Base-by-base conservation (phyloP, 2,329 filamentous ascomycete species). In the Penicillium sp. region DNA sequence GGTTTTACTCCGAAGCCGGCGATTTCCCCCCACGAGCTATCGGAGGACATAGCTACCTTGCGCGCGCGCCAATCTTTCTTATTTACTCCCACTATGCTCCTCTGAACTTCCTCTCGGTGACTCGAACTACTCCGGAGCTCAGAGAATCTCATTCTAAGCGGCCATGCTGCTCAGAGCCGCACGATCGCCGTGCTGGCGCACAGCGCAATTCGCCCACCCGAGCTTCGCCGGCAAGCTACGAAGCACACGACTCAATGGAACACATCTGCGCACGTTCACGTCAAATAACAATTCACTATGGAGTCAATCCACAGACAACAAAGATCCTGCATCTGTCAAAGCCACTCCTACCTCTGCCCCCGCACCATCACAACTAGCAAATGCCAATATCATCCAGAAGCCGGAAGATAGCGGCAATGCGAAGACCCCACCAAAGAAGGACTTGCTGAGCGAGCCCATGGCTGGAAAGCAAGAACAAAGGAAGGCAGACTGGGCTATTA, bases 401-500 rank as follows among this genome's bases (percentile, higher is more conserved):
- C 48, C 68, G 29, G 63, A 68, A 53, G 60, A 58, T 50, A 55
- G 39, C 47, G 55, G 55, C 43, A 62, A 67, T 59, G 66, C 65
- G 31, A 68, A 70, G 47, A 49, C 67, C n/a, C 59, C 67, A 45
- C 71, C 74, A 52, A 75, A 76, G 57, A 86, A 87, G 65, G 81
- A 84, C 31, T 75, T 92, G 43, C 83, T 89, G 21, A 77, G 82
- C 13, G 81, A 88, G 69, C 82, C 89, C 60, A 87, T 85, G 1
- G 71, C 84, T 70, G 86, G 85, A 50, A 87, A 86, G 21, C 87
- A 92, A 67, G 91, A 97, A 76, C 95, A 99, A 81, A 86, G 94
- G 67, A 95, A 92, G 77, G 93, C 92, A 9, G 94, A 99, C 71
- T 97, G 93, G 93, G 92, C 92, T 47, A 99, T 99, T 65, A 94